Evolutionary conservation across 371 early-diverging fungal genomes (phyloP), one percentile per base, ranked within the genome.

Genomic region (Mortierella sp.): DNA sequence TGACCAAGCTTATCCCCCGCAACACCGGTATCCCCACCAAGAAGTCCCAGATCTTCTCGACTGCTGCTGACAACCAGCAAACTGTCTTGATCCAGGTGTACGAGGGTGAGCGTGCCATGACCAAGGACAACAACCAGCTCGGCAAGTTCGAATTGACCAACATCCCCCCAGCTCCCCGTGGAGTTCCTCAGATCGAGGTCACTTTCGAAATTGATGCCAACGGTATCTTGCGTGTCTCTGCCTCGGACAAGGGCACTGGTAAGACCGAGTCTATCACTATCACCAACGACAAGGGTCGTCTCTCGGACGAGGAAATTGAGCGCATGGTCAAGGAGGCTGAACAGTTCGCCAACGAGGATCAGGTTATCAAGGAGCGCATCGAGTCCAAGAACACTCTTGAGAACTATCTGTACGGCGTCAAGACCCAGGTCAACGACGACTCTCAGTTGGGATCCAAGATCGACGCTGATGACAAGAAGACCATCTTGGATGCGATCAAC

Each of bases 1-100:
- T 99, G 88, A 95, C 95, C 78, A 91, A 93, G 80, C 85, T 99
- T 59, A 95, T 99, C 79, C 89, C 86, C 80, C 92, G 98, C 73
- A 99, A 99, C 91, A 97, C 98, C 64, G 96, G 98, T 53, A 95
- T 98, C 72, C 99, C 99, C 51, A 96, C 96, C 86, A 99, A 97
- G 88, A 96, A 97, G 87, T 91, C 94, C 69, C 96, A 98, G 85
- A 92, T 91, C 78, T 99, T 99, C 93, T 96, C 98, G 70, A 99
- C 99, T 58, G 97, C 98, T 48, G 98, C 97, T 67, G 99, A 99
- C 82, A 95, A 95, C 74, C 99, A 99, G 82, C 94, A 96, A 66
- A 93, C 95, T 58, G 98, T 99, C 67, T 93, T 95, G 80, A 97
- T 99, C 81, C 93, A 91, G 81, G 95, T 99, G 61, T 98, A 87